A percentile compares a stretch with the other conserved stretches of the same genome.
Conservation (phyloP, 441 rosid species). For the Syzygium syzygioides region DNA sequence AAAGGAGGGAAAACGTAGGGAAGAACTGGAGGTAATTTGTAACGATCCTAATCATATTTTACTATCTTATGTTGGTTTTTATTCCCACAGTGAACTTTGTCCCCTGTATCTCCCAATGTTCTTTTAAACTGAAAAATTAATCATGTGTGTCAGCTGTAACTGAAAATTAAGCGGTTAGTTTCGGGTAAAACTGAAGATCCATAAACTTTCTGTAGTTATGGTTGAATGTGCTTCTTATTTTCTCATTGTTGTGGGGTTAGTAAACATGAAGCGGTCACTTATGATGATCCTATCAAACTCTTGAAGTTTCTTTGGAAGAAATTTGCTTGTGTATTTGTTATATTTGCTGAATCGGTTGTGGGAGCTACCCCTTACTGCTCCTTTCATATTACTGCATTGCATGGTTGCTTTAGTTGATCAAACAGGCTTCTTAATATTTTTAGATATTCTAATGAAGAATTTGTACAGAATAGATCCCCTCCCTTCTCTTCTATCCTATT, state of each 20-base stretch:
- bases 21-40: constrained; percentile 61
- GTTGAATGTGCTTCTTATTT: not conserved
- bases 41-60: not conserved
- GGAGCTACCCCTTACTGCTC: not conserved
- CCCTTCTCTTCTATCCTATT: not conserved
- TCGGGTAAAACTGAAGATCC: not conserved
- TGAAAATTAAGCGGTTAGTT: not conserved
- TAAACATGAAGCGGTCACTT: not conserved
- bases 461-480: not conserved
- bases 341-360: not conserved
- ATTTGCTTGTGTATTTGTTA: not conserved
- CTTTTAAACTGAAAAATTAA: not conserved
- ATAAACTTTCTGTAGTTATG: not conserved
- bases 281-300: not conserved
- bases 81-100: not conserved
- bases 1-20: constrained; percentile 74
- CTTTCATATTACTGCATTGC: not conserved
- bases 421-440: not conserved
- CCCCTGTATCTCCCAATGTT: not conserved
- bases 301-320: not conserved
- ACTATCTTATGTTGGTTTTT: not conserved
- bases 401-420: not conserved
- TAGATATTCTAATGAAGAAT: not conserved
- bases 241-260: not conserved
- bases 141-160: not conserved